Percentiles rank a stretch among this genome's conserved stretches.
Conservation (phyloP, 352 stramenopile species). For the Peronospora farinosa region DNA sequence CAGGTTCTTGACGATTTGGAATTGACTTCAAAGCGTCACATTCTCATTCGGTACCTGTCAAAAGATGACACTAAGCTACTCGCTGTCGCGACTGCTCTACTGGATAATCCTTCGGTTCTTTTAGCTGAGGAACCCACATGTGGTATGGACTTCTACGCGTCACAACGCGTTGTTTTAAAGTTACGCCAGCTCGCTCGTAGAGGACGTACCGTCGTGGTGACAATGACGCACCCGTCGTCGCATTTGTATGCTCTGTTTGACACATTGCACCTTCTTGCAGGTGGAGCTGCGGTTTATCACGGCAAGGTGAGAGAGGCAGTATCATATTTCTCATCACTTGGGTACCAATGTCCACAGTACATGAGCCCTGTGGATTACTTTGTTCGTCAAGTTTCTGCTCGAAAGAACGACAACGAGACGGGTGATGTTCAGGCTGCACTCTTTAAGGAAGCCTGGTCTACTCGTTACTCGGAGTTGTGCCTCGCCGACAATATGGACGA, state of each 20-base stretch:
- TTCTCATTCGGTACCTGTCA: slow-evolving; percentile 29
- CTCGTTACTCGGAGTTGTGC: slow-evolving; percentile 17
- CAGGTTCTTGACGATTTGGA: slow-evolving; percentile 29
- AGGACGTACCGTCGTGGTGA: slow-evolving; percentile 84
- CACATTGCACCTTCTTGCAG: slow-evolving; percentile 46
- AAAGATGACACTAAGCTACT: slow-evolving; percentile 68
- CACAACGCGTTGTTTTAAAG: slow-evolving; percentile 42
- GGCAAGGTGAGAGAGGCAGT: slow-evolving; percentile 44
- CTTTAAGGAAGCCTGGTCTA: slow-evolving; percentile 43
- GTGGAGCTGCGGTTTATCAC: slow-evolving; percentile 49
- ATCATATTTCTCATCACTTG: slow-evolving; percentile 48
- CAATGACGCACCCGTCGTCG: slow-evolving; percentile 83
- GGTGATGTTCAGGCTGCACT: slow-evolving; percentile 19
- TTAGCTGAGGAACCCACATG: slow-evolving; percentile 82
- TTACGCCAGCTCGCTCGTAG: slow-evolving; percentile 66
- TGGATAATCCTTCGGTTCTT: slow-evolving; percentile 72
- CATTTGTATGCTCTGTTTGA: slow-evolving; percentile 55
- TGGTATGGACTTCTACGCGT: slow-evolving; percentile 55
- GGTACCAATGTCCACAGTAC: slow-evolving; percentile 48
- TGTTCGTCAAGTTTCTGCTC: slow-evolving; percentile 39
- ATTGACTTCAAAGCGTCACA: slow-evolving; percentile 19
- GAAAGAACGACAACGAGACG: slow-evolving; percentile 30
- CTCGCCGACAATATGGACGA: slow-evolving; percentile 8
- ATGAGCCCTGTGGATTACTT: slow-evolving; percentile 67
- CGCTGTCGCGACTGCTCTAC: slow-evolving; percentile 71